Base-by-base conservation (phyloP, 768 basidiomycete species). In the Xanthoconium stramineum region DNA sequence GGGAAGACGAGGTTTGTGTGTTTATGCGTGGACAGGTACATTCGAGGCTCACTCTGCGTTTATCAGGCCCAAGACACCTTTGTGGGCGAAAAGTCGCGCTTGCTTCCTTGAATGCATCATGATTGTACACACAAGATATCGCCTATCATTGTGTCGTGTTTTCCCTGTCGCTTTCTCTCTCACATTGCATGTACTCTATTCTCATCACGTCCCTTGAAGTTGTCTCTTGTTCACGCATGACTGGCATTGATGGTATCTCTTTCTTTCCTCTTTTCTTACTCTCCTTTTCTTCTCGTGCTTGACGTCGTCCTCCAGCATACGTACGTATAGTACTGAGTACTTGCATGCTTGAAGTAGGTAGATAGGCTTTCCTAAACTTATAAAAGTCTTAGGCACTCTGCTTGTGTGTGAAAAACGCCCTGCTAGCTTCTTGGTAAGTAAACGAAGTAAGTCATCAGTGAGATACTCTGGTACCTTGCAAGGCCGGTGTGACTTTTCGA, bases 371-470 rank as follows among this genome's bases (percentile, higher is more conserved):
- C 17, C 40, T 61, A 60, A 53, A 14, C 45, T 56, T 54, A 58
- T 53, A 48, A 50, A 52, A 56, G 30, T 84, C 74, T 55, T n/a
- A n/a, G n/a, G 68, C 78, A 7, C 63, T 83, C 38, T 82, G n/a
- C 7, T 17, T 8, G 6, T 5, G 6, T 10, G 44, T 24, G 24
- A 24, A 24, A 4, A 24, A 24, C 24, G 24, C 24, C 24, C 24
- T 24, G 2, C 24, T 4, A 24, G 24, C 24, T 24, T 24, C 24
- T 24, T 4, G 24, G 24, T 24, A 24, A 24, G 24, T 24, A 24
- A 24, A 24, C 24, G 24, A 24, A 4, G 4, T 4, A 2, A 24
- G 24, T 24, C 24, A 24, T 24, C 24, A 24, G 24, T 24, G 24
- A 24, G 24, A 24, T 4, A 24, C 24, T 24, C 24, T 24, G 24